These are phyloP conservation scores for Pseudogymnoascus sp. DNA, from an alignment of 2,329 filamentous ascomycete species.

Conservation along the genomic window DNA sequence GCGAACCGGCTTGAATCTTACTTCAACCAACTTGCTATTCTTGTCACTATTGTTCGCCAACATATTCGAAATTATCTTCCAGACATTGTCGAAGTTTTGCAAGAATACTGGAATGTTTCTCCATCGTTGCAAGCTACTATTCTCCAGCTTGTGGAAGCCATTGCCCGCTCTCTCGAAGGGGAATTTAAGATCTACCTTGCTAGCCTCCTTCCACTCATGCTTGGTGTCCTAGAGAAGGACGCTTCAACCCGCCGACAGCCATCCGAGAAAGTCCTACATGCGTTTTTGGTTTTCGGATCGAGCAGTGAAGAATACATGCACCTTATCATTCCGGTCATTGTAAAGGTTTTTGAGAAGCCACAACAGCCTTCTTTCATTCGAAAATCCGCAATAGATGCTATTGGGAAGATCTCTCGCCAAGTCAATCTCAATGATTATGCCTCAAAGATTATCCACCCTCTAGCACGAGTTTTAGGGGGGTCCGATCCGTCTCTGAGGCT, in stretches of 20 bases:
- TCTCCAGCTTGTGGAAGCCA: constrained; percentile 83
- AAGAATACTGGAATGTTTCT: constrained; percentile 82
- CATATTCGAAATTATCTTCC: constrained; percentile 89
- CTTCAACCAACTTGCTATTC: constrained; percentile 88
- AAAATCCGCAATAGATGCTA: constrained; percentile 86
- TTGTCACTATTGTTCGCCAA: constrained; percentile 92
- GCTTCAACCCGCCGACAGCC: constrained; percentile 65
- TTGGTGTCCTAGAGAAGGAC: constrained; percentile 87
- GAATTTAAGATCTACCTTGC: constrained; percentile 98
- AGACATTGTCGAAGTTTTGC: constrained; percentile 76
- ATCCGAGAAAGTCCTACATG: constrained; percentile 86
- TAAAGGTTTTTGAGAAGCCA: constrained; percentile 85
- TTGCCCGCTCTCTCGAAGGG: constrained; percentile 85
- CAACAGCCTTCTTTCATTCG: constrained; percentile 72
- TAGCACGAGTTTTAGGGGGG: constrained; percentile 72
- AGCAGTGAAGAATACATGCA: constrained; percentile 99
- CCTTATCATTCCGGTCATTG: constrained; percentile 90
- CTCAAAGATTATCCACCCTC: constrained; percentile 88
- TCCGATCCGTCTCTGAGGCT: constrained; percentile 67
- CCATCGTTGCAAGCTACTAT: constrained; percentile 84
- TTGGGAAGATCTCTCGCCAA: constrained; percentile 87
- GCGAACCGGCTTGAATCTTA: constrained; percentile 81
- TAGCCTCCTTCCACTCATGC: constrained; percentile 82
- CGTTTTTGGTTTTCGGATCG: constrained; percentile 90
- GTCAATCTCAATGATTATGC: constrained; percentile 97